Evolutionary conservation across 2,329 filamentous ascomycete species (phyloP).

Genomic region (Fusarium robinianum): DNA sequence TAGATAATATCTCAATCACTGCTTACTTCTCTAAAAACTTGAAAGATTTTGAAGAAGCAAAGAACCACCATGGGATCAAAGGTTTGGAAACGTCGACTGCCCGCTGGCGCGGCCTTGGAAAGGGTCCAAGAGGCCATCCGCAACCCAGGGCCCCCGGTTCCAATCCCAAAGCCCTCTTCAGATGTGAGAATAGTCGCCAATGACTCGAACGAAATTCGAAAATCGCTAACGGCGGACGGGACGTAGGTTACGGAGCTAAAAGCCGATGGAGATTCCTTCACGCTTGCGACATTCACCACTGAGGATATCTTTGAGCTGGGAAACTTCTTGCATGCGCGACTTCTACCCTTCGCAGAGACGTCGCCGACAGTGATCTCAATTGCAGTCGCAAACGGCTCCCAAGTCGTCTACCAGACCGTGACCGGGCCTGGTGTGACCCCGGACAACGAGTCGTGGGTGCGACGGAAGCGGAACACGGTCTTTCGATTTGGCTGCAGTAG

Average conservation of each 20-base stretch:
- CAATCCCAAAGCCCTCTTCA: slow-evolving; percentile 27
- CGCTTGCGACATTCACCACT: slow-evolving; percentile 60
- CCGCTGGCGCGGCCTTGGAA: slow-evolving; percentile 19
- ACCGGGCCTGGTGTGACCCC: slow-evolving; percentile 69
- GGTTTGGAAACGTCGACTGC: slow-evolving; percentile 20
- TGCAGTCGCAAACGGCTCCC: slow-evolving; percentile 59
- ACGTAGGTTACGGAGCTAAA: slow-evolving; percentile 38
- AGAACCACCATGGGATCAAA: slow-evolving; percentile 21
- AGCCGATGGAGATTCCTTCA: slow-evolving; percentile 50
- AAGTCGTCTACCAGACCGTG: slow-evolving; percentile 71
- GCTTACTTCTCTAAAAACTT: too few species aligned
- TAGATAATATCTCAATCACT: too few species aligned
- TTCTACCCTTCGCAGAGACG: slow-evolving; percentile 53
- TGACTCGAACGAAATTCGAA: not conserved
- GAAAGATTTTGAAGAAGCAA: too few species aligned
- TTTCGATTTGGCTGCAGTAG: slow-evolving; percentile 71
- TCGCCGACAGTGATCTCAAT: slow-evolving; percentile 65
- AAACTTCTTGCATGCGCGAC: slow-evolving; percentile 65
- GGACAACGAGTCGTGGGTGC: slow-evolving; percentile 73
- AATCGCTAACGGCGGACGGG: slow-evolving; percentile 1
- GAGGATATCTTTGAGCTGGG: slow-evolving; percentile 69
- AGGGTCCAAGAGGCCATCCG: slow-evolving; percentile 30
- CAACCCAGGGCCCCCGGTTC: slow-evolving; percentile 11
- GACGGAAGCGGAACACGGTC: slow-evolving; percentile 72
- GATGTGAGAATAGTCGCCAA: slow-evolving; percentile 17